A percentile compares a stretch with the other conserved stretches of the same genome.
Conservation (phyloP, 2,329 filamentous ascomycete species). For the Huntiella omanensis region DNA sequence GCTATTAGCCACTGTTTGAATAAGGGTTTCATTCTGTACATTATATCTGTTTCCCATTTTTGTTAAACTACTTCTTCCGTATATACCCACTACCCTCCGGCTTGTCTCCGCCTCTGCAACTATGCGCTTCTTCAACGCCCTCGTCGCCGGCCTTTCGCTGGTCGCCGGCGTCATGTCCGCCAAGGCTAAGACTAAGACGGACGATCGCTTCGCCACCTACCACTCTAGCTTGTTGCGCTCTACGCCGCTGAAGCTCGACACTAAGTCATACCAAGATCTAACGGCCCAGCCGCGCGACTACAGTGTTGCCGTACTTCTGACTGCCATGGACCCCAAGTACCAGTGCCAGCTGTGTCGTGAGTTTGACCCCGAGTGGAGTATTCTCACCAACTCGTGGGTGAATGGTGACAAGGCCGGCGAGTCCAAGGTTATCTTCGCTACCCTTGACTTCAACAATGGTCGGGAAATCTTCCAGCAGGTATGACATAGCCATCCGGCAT, state of each 20-base stretch:
- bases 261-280: conserved; percentile 55
- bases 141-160: conserved; percentile 46
- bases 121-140: conserved; percentile 50
- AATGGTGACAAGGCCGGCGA: conserved; percentile 62
- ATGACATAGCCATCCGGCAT: conserved; percentile 15
- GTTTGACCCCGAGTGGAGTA: conserved; percentile 86
- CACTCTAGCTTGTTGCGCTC: conserved; percentile 46
- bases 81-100: background rate
- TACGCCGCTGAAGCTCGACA: conserved; percentile 58
- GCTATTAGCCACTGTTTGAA: background rate
- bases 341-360: conserved; percentile 74
- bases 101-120: conserved; percentile 17
- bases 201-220: conserved; percentile 52
- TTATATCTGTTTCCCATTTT: background rate
- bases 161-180: conserved; percentile 40
- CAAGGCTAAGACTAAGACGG: conserved; percentile 35
- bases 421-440: conserved; percentile 58
- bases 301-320: conserved; percentile 63
- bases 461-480: conserved; percentile 76
- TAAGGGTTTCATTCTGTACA: background rate
- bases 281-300: conserved; percentile 70
- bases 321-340: conserved; percentile 65
- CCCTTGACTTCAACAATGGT: conserved; percentile 74
- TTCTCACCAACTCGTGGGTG: conserved; percentile 70
- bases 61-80: background rate